These are phyloP conservation scores for Calonectria pteridis DNA, from an alignment of 2,329 filamentous ascomycete species.

Conservation along the genomic window DNA sequence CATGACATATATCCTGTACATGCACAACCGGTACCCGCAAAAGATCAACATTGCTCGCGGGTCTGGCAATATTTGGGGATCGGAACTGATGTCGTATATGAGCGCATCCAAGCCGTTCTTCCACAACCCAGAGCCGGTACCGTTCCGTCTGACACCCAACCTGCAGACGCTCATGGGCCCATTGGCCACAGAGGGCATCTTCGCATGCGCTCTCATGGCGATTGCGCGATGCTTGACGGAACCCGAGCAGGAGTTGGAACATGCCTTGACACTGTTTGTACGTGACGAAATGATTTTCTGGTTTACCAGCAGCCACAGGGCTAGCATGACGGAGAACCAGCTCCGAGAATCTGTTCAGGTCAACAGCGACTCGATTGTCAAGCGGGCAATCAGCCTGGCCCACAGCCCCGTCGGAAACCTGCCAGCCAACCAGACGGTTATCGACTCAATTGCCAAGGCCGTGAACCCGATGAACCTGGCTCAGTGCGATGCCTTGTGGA, in stretches of 20 bases:
- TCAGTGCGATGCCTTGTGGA: slow-evolving; percentile 93
- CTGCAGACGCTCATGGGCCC: slow-evolving; percentile 97
- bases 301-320: slow-evolving; percentile 84
- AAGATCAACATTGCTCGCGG: slow-evolving; percentile 92
- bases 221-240: slow-evolving; percentile 95
- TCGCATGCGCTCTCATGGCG: slow-evolving; percentile 94
- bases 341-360: slow-evolving; percentile 83
- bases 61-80: slow-evolving; percentile 95
- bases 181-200: slow-evolving; percentile 95
- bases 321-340: slow-evolving; percentile 68
- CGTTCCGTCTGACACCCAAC: slow-evolving; percentile 97
- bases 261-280: slow-evolving; percentile 94
- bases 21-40: slow-evolving; percentile 94
- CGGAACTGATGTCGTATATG: slow-evolving; percentile 93
- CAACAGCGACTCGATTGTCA: slow-evolving; percentile 93
- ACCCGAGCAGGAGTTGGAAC: slow-evolving; percentile 90
- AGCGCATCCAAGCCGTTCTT: slow-evolving; percentile 87
- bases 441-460: slow-evolving; percentile 92
- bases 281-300: slow-evolving; percentile 98
- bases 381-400: slow-evolving; percentile 87
- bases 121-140: slow-evolving; percentile 94
- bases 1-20: slow-evolving; percentile 98
- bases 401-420: slow-evolving; percentile 83
- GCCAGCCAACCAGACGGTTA: slow-evolving; percentile 96
- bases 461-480: slow-evolving; percentile 92